A percentile compares a stretch with the other conserved stretches of the same genome.
Evolutionary conservation across 306 rosid genomes (phyloP).

Genomic region (Prunus salicina): DNA sequence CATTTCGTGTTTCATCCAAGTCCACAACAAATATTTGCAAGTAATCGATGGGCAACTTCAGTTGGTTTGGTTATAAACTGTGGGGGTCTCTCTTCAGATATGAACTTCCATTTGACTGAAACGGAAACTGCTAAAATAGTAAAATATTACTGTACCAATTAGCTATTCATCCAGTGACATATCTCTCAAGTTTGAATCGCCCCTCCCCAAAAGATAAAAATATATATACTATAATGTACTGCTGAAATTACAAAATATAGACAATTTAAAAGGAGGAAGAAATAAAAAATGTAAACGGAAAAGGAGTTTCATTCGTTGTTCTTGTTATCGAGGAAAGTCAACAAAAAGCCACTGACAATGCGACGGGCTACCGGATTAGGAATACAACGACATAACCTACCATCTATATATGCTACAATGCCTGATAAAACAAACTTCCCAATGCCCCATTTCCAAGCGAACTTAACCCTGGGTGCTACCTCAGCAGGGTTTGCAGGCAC

Average conservation of each 20-base stretch:
- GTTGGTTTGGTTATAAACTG: slow-evolving; percentile 32
- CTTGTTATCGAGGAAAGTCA: slow-evolving; percentile 66
- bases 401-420: slow-evolving; percentile 83
- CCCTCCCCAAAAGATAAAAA: no score
- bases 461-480: slow-evolving; percentile 26
- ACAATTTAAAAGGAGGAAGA: background rate
- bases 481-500: slow-evolving; percentile 24
- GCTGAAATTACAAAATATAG: background rate
- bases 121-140: no score
- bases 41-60: slow-evolving; percentile 41
- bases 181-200: no score
- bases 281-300: background rate
- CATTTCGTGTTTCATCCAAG: background rate
- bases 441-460: slow-evolving; percentile 63
- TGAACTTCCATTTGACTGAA: background rate
- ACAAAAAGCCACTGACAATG: slow-evolving; percentile 81
- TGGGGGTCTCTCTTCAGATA: slow-evolving; percentile 19
- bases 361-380: slow-evolving; percentile 83
- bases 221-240: no score
- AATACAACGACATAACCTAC: slow-evolving; percentile 80
- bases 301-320: slow-evolving; percentile 32
- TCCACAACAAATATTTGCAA: background rate
- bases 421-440: slow-evolving; percentile 77
- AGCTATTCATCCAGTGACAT: no score
- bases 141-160: no score